phyloP scores from a whole-genome alignment of 768 basidiomycete genomes.

The Hemileccinum rubropunctum region DNA sequence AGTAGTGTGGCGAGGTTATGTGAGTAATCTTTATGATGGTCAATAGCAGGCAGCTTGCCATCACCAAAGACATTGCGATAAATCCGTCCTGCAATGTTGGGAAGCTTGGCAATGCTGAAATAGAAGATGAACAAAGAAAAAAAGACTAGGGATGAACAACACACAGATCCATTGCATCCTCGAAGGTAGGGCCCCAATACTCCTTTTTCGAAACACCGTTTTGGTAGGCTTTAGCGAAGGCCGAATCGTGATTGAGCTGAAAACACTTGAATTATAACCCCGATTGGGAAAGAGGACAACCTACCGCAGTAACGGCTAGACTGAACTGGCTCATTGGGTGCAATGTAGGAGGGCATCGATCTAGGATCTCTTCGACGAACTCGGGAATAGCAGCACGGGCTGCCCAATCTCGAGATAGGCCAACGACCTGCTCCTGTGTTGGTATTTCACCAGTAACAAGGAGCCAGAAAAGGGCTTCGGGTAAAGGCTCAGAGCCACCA shows the following conservation, averaged over 20 bases:
- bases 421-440: slow-evolving; percentile 81
- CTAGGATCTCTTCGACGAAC: slow-evolving; percentile 95
- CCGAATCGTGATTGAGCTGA: slow-evolving; percentile 91
- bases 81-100: slow-evolving; percentile 92
- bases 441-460: slow-evolving; percentile 94
- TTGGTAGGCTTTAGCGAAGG: slow-evolving; percentile 93
- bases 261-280: slow-evolving; percentile 5
- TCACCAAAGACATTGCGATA: slow-evolving; percentile 85
- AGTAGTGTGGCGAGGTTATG: slow-evolving; percentile 87
- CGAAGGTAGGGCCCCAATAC: slow-evolving; percentile 94
- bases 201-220: slow-evolving; percentile 92
- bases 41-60: slow-evolving; percentile 86
- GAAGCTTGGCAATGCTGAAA: slow-evolving; percentile 88
- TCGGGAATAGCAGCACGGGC: slow-evolving; percentile 87
- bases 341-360: slow-evolving; percentile 88
- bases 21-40: slow-evolving; percentile 82
- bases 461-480: slow-evolving; percentile 94
- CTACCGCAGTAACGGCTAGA: slow-evolving; percentile 88
- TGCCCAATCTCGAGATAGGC: slow-evolving; percentile 92
- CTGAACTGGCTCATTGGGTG: slow-evolving; percentile 99
- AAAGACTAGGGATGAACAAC: slow-evolving; percentile 3
- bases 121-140: slow-evolving; percentile 3
- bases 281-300: slow-evolving; percentile 19
- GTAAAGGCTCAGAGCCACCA: slow-evolving; percentile 86
- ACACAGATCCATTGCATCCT: slow-evolving; percentile 86